phyloP scores from a whole-genome alignment of 371 early-diverging fungal genomes.

The Zychaea mexicana region DNA sequence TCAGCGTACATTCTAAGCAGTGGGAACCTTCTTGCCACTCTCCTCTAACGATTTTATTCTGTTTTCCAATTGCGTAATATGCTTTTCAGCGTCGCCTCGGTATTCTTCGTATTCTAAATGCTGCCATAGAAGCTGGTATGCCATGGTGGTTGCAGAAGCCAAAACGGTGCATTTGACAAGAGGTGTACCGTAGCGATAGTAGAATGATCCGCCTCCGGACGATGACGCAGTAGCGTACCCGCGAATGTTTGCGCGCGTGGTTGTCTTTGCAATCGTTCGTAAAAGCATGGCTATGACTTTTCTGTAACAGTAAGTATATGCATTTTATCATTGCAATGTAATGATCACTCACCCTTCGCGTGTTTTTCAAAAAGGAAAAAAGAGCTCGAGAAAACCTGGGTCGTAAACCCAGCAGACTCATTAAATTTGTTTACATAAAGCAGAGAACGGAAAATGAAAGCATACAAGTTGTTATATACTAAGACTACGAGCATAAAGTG shows the following conservation, averaged over 20 bases:
- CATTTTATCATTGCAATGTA: too few species aligned
- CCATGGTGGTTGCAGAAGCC: slow-evolving; percentile 47
- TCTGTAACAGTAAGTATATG: too few species aligned
- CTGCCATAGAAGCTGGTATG: slow-evolving; percentile 46
- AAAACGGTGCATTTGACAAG: slow-evolving; percentile 46
- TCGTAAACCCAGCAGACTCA: too few species aligned
- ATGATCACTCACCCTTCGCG: too few species aligned
- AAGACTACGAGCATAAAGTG: too few species aligned
- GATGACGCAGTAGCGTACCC: slow-evolving; percentile 21
- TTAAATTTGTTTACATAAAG: too few species aligned
- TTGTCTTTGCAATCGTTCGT: neutral
- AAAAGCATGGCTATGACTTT: too few species aligned
- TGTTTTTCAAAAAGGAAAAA: neutral
- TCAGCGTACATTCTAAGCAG: neutral
- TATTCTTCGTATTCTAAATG: slow-evolving; percentile 53
- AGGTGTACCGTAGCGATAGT: slow-evolving; percentile 51
- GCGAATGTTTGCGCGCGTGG: slow-evolving; percentile 1
- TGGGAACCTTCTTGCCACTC: slow-evolving; percentile 14
- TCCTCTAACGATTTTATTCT: slow-evolving; percentile 42
- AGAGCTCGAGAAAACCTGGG: too few species aligned
- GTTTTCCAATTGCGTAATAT: slow-evolving; percentile 33
- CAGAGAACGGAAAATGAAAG: too few species aligned
- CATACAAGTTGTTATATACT: too few species aligned
- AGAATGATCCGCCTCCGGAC: slow-evolving; percentile 26
- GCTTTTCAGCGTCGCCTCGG: slow-evolving; percentile 36